Evolutionary conservation across 2,329 filamentous ascomycete species (phyloP).

Genomic region (Paecilomyces dactylethromorphus): DNA sequence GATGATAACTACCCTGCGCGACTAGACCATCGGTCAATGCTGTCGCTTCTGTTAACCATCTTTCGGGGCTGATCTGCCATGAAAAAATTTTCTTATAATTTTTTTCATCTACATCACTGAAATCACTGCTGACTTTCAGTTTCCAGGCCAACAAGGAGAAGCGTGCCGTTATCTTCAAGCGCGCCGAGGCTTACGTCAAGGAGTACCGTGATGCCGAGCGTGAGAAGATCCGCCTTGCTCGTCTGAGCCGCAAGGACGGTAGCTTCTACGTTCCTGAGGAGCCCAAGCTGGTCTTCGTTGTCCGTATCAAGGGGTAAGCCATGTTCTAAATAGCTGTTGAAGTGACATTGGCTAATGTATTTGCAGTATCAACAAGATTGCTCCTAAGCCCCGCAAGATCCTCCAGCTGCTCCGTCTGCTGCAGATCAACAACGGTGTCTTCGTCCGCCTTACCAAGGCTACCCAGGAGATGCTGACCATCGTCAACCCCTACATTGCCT

Average conservation of each 20-base stretch:
- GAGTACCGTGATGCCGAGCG: conserved; percentile 98
- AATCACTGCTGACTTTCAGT: conserved; percentile 21
- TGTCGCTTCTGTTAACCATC: conserved; percentile 64
- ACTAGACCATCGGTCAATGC: conserved; percentile 95
- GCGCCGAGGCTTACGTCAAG: conserved; percentile 98
- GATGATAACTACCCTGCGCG: conserved; percentile 86
- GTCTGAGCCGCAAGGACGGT: conserved; percentile 84
- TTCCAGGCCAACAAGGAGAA: conserved; percentile 94
- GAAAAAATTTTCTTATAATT: conserved; percentile 7
- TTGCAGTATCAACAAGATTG: conserved; percentile 99
- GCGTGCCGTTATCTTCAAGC: conserved; percentile 98
- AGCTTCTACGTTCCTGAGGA: conserved; percentile 92
- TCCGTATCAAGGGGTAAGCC: conserved; percentile 93
- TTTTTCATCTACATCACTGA: conserved; percentile 4
- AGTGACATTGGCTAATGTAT: conserved; percentile 6
- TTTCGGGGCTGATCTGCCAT: conserved; percentile 65
- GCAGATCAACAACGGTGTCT: conserved; percentile 99
- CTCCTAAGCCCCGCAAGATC: conserved; percentile 99
- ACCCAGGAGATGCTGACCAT: conserved; percentile 96
- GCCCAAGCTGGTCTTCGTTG: conserved; percentile 92
- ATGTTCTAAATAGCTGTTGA: background rate
- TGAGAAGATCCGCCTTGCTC: conserved; percentile 91
- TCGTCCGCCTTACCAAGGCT: conserved; percentile 95
- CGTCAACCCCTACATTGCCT: conserved; percentile 97
- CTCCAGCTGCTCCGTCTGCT: conserved; percentile 98